Evolutionary conservation across 106 monocot genomes (phyloP), one percentile per base, ranked within the genome.

Genomic region (Dendrobium huoshanense): DNA sequence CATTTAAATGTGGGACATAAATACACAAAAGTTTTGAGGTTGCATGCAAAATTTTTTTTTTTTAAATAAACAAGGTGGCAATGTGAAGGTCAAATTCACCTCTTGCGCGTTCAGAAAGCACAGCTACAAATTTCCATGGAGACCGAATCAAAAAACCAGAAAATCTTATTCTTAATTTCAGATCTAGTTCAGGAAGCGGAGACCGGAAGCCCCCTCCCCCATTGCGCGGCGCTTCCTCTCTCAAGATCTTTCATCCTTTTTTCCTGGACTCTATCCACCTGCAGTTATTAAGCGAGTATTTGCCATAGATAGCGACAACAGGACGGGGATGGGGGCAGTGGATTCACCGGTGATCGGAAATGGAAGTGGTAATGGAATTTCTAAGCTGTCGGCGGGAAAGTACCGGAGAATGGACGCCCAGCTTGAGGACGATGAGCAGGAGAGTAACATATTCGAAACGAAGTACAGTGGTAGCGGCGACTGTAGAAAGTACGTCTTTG

Each of bases 401-500:
- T 96, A 96, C 84, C 47, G 75, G 78, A 81, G 93, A 73, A 86
- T 92, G 90, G 90, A 85, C 67, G 86, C 82, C 55, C 68, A 59
- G 17, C 49, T 77, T 11, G 79, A 73, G 7, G 87, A 77, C 27
- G 78, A 49, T 68, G 25, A 22, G 77, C 20, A 27, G 80, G 75
- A 48, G 59, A 29, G 22, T 40, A 65, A 18, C 16, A 44, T 73
- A 7, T 31, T 29, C 27, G 47, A 29, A 48, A 15, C 16, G 55
- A 55, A 42, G 9, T 24, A 55, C 74, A 73, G 74, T 25, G 68
- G 77, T 48, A 75, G 55, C 55, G 83, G 68, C 67, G 59, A 80
- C 18, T 81, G 78, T 41, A 87, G 84, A 83, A 83, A 91, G 80
- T 99, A 91, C 80, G 95, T 99, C 42, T 78, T 95, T 59, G 95